These are phyloP conservation scores for Zasmidium citrigriseum DNA, from an alignment of 2,329 filamentous ascomycete genomes.

Conservation along the genomic window DNA sequence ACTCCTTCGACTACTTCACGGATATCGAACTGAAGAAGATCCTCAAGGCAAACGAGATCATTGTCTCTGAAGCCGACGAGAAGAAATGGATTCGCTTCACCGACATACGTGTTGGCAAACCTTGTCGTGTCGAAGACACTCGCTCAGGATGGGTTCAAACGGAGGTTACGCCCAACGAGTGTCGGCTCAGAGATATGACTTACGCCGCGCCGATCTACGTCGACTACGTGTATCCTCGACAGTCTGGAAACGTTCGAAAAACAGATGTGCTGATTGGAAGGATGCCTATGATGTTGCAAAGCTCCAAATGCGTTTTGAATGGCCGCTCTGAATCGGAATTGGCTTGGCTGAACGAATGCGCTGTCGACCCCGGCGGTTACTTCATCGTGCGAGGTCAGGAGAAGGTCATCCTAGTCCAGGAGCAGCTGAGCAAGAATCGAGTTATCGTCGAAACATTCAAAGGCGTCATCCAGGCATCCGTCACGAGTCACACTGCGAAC, in stretches of 20 bases:
- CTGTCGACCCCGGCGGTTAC: constrained; percentile 93
- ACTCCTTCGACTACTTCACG: constrained; percentile 98
- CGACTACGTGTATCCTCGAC: constrained; percentile 86
- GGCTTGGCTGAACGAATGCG: constrained; percentile 92
- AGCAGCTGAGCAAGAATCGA: constrained; percentile 98
- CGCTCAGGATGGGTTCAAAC: constrained; percentile 67
- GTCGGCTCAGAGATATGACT: constrained; percentile 93
- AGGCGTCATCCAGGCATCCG: constrained; percentile 89
- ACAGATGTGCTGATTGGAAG: constrained; percentile 78
- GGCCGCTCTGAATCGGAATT: constrained; percentile 84
- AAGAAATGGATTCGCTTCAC: constrained; percentile 73
- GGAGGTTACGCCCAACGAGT: constrained; percentile 86
- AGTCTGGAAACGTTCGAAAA: constrained; percentile 72
- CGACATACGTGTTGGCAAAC: constrained; percentile 82
- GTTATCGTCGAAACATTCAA: constrained; percentile 98
- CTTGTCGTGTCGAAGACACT: constrained; percentile 76
- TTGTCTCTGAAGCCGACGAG: constrained; percentile 89
- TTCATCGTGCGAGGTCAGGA: constrained; percentile 98
- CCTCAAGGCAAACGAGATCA: constrained; percentile 82
- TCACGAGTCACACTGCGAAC: constrained; percentile 96
- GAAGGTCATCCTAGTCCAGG: constrained; percentile 97
- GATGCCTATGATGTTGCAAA: constrained; percentile 95
- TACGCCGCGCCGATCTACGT: constrained; percentile 94
- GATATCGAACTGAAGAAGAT: constrained; percentile 97
- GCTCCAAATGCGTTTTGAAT: constrained; percentile 84